Conservation (phyloP, 768 basidiomycete genomes). For the Coprinellus aureogranulatus region DNA sequence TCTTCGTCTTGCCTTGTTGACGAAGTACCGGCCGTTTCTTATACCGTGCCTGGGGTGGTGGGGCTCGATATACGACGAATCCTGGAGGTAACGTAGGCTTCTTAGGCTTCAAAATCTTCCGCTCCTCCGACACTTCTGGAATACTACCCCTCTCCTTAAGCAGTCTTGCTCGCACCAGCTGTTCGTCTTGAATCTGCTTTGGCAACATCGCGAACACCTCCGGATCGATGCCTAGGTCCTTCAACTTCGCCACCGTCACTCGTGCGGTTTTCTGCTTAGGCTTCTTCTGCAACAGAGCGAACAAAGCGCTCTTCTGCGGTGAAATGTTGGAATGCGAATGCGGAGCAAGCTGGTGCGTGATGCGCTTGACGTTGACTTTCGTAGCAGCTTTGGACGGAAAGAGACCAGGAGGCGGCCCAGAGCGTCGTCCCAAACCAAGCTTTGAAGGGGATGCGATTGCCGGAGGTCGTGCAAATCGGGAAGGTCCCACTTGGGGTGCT, state of each 20-base stretch:
- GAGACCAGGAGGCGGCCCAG: slow-evolving; percentile 22
- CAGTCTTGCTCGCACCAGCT: slow-evolving; percentile 59
- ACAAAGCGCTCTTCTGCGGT: slow-evolving; percentile 30
- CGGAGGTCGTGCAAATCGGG: neutral
- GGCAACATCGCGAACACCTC: slow-evolving; percentile 68
- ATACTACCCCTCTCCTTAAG: slow-evolving; percentile 40
- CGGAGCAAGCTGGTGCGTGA: slow-evolving; percentile 64
- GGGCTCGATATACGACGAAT: slow-evolving; percentile 44
- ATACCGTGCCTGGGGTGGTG: slow-evolving; percentile 56
- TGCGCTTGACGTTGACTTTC: slow-evolving; percentile 52
- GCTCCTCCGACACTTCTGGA: slow-evolving; percentile 39
- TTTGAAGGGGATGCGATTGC: neutral
- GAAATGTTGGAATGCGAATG: slow-evolving; percentile 40
- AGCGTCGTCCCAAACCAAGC: neutral
- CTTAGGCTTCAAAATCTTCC: slow-evolving; percentile 55
- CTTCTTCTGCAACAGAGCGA: slow-evolving; percentile 30
- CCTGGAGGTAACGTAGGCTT: slow-evolving; percentile 39
- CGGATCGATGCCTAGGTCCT: slow-evolving; percentile 68
- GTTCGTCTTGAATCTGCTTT: slow-evolving; percentile 66
- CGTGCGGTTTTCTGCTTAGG: slow-evolving; percentile 32
- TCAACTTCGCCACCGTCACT: slow-evolving; percentile 57
- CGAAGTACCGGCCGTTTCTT: slow-evolving; percentile 51
- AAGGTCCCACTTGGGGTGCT: too few relatives aligned
- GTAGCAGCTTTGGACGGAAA: slow-evolving; percentile 27
- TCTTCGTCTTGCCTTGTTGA: slow-evolving; percentile 53